Evolutionary conservation across 1,284 basidiomycete species (phyloP).

Genomic region (Moniliella sp.): DNA sequence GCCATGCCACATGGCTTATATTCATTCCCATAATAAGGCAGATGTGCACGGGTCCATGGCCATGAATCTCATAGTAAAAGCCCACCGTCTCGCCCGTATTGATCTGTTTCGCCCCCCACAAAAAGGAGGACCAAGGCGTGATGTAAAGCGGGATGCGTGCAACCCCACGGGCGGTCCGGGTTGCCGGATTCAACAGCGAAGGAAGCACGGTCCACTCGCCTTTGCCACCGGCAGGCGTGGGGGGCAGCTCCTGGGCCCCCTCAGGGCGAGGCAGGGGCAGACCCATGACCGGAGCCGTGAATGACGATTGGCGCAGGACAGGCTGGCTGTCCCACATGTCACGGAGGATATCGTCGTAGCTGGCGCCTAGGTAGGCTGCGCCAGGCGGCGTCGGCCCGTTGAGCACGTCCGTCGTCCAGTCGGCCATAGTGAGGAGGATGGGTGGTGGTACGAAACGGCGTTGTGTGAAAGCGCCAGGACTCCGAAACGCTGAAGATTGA

Average conservation of each 20-base stretch:
- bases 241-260: no score
- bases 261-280: no score
- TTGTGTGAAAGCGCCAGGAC: no score
- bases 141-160: no score
- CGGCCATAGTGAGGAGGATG: no score
- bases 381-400: slow-evolving; percentile 9
- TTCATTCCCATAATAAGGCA: slow-evolving; percentile 34
- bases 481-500: no score
- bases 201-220: slow-evolving; percentile 13
- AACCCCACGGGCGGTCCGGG: slow-evolving; percentile 9
- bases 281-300: no score
- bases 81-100: slow-evolving; percentile 7
- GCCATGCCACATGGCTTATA: no score
- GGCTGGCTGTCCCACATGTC: no score
- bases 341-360: no score
- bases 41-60: slow-evolving; percentile 14
- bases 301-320: no score
- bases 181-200: slow-evolving; percentile 22
- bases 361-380: slow-evolving; percentile 22
- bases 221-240: slow-evolving; percentile 7
- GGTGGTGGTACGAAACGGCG: no score
- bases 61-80: slow-evolving; percentile 33
- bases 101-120: slow-evolving; percentile 5
- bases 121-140: slow-evolving; percentile 4
- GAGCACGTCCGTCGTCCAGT: neutral